Conservation (phyloP, 2,329 filamentous ascomycete genomes). For the Magnaporthiopsis incrustans region DNA sequence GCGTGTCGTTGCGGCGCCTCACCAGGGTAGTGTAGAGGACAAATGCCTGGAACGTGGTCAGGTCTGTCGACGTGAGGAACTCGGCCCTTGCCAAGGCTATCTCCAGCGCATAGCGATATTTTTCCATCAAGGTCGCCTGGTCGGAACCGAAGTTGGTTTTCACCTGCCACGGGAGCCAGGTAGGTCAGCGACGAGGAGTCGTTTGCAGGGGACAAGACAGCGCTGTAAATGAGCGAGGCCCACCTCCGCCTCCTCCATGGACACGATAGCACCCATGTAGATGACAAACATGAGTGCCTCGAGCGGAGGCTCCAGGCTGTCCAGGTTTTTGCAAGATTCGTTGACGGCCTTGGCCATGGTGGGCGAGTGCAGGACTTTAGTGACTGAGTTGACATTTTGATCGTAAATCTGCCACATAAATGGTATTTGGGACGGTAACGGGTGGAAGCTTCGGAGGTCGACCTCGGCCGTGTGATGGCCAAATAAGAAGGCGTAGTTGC, state of each 20-base stretch:
- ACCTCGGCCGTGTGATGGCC: slow-evolving; percentile 66
- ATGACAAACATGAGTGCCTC: slow-evolving; percentile 59
- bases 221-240: slow-evolving; percentile 7
- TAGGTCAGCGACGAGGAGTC: neutral
- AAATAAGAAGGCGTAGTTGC: slow-evolving; percentile 61
- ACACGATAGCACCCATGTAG: slow-evolving; percentile 50
- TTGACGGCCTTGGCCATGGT: slow-evolving; percentile 55
- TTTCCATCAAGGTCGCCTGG: slow-evolving; percentile 34
- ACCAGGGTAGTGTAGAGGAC: slow-evolving; percentile 49
- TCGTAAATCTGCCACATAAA: slow-evolving; percentile 64
- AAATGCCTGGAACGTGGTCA: slow-evolving; percentile 54
- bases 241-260: slow-evolving; percentile 53
- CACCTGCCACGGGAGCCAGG: slow-evolving; percentile 28
- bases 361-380: slow-evolving; percentile 65
- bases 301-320: slow-evolving; percentile 45
- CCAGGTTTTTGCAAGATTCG: slow-evolving; percentile 50
- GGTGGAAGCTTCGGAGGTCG: slow-evolving; percentile 57
- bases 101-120: slow-evolving; percentile 48
- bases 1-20: slow-evolving; percentile 40
- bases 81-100: slow-evolving; percentile 53
- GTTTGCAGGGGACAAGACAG: neutral
- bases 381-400: slow-evolving; percentile 65
- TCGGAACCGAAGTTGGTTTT: slow-evolving; percentile 40
- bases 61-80: slow-evolving; percentile 51
- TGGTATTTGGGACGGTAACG: slow-evolving; percentile 54